Percentiles rank a stretch among this genome's conserved stretches.
These are phyloP conservation scores for Cladosporium sp. DNA, from an alignment of 2,329 filamentous ascomycete species.

Conservation along the genomic window DNA sequence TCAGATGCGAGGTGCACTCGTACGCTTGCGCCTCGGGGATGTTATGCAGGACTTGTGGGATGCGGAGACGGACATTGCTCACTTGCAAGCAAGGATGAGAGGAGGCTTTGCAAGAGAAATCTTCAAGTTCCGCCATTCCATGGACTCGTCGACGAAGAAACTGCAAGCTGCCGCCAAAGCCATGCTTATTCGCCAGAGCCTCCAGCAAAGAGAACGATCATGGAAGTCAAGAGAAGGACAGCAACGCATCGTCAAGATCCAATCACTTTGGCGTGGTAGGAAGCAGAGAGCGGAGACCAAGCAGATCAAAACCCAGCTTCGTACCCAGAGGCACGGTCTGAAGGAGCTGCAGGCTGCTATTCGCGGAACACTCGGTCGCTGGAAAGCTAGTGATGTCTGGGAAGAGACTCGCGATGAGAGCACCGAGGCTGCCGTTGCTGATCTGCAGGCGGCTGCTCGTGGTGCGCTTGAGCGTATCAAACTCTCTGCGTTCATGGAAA, in stretches of 20 bases:
- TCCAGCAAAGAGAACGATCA: slow-evolving; percentile 59
- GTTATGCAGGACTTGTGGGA: slow-evolving; percentile 91
- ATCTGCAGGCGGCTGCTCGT: slow-evolving; percentile 44
- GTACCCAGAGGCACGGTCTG: slow-evolving; percentile 43
- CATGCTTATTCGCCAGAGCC: slow-evolving; percentile 64
- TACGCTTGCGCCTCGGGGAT: slow-evolving; percentile 71
- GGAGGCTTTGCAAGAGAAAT: slow-evolving; percentile 86
- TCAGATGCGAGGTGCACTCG: slow-evolving; percentile 75
- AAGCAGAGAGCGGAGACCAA: slow-evolving; percentile 47
- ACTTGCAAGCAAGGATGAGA: slow-evolving; percentile 81
- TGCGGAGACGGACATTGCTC: slow-evolving; percentile 69
- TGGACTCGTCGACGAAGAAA: slow-evolving; percentile 73
- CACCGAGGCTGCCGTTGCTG: slow-evolving; percentile 32
- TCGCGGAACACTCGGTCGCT: slow-evolving; percentile 51
- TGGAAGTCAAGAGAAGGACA: slow-evolving; percentile 62
- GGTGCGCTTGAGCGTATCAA: slow-evolving; percentile 74
- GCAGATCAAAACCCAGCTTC: slow-evolving; percentile 44
- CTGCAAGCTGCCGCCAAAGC: slow-evolving; percentile 79
- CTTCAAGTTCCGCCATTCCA: slow-evolving; percentile 73
- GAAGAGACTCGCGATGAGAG: slow-evolving; percentile 30
- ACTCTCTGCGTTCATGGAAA: slow-evolving; percentile 78
- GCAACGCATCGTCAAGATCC: slow-evolving; percentile 69
- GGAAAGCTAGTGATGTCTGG: slow-evolving; percentile 50
- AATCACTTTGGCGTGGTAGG: slow-evolving; percentile 72
- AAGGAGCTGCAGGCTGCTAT: slow-evolving; percentile 40